Conservation (phyloP, 331 rosid genomes). For the Acacia concinna region DNA sequence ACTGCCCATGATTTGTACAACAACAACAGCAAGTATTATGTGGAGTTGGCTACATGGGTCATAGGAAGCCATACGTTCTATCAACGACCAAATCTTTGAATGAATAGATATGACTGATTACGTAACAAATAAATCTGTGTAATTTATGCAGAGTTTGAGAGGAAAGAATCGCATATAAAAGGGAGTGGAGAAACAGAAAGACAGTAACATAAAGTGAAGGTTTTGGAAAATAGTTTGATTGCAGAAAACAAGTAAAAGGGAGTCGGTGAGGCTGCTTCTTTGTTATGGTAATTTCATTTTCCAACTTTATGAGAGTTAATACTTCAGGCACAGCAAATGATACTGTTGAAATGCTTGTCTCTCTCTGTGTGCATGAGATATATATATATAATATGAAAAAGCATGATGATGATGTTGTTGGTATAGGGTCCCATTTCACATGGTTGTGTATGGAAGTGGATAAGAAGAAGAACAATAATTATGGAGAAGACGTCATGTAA, state of each 20-base stretch:
- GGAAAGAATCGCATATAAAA: not conserved
- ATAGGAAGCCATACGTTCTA: too few relatives aligned
- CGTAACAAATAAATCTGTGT: too few relatives aligned
- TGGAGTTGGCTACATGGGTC: too few relatives aligned
- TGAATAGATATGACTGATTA: too few relatives aligned
- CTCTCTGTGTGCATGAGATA: not conserved
- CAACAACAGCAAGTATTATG: too few relatives aligned
- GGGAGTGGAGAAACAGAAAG: not conserved
- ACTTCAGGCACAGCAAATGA: not conserved
- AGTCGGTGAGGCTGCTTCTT: not conserved
- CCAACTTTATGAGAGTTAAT: constrained; percentile 4
- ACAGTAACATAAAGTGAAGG: not conserved
- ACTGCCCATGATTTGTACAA: too few relatives aligned
- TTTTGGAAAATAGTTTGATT: not conserved
- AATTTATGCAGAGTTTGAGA: not conserved
- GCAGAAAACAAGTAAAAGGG: not conserved
- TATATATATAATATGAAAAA: not conserved
- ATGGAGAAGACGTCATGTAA: not conserved
- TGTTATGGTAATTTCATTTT: not conserved
- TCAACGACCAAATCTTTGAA: too few relatives aligned
- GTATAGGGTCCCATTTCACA: not conserved
- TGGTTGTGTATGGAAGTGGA: not conserved
- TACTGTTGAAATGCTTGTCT: not conserved
- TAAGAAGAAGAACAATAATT: not conserved
- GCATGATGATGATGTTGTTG: not conserved